Percentiles rank a stretch among this genome's conserved stretches.
Evolutionary conservation across 2,329 filamentous ascomycete genomes (phyloP).

Genomic region (Periconia macrospinosa): DNA sequence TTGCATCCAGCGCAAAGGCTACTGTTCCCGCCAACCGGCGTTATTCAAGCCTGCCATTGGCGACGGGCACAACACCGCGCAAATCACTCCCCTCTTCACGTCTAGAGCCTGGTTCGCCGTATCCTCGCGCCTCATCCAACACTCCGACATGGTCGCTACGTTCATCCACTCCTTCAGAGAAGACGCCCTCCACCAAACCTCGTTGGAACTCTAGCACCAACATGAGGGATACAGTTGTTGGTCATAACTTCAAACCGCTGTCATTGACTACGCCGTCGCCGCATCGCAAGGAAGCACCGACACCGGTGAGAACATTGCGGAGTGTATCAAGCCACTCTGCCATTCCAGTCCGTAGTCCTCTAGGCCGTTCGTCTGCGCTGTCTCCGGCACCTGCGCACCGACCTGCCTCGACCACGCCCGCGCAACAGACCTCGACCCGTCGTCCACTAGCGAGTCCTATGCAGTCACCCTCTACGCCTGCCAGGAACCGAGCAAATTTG

Average conservation of each 20-base stretch:
- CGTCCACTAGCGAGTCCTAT: conserved; percentile 34
- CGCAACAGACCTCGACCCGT: conserved; percentile 20
- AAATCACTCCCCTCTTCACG: conserved; percentile 26
- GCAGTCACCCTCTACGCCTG: conserved; percentile 34
- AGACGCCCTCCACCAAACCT: conserved; percentile 32
- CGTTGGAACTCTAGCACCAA: conserved; percentile 45
- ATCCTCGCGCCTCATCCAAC: conserved; percentile 23
- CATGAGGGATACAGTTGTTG: conserved; percentile 41
- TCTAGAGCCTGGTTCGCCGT: conserved; percentile 21
- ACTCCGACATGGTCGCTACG: conserved; percentile 27
- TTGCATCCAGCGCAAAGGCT: conserved; percentile 47
- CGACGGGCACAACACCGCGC: conserved; percentile 20
- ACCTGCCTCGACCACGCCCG: conserved; percentile 34
- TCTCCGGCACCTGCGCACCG: conserved; percentile 25
- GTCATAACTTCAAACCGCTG: conserved; percentile 43
- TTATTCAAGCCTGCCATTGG: conserved; percentile 51
- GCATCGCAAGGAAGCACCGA: conserved; percentile 23
- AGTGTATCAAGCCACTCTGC: conserved; percentile 36
- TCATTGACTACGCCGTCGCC: conserved; percentile 39
- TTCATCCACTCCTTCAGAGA: conserved; percentile 30
- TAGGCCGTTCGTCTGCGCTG: conserved; percentile 28
- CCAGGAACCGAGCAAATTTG: conserved; percentile 22
- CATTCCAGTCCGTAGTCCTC: conserved; percentile 40
- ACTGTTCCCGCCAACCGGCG: conserved; percentile 48
- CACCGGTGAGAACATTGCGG: conserved; percentile 21